phyloP scores from a whole-genome alignment of 2,329 filamentous ascomycete genomes.

The Aureobasidium sp. region DNA sequence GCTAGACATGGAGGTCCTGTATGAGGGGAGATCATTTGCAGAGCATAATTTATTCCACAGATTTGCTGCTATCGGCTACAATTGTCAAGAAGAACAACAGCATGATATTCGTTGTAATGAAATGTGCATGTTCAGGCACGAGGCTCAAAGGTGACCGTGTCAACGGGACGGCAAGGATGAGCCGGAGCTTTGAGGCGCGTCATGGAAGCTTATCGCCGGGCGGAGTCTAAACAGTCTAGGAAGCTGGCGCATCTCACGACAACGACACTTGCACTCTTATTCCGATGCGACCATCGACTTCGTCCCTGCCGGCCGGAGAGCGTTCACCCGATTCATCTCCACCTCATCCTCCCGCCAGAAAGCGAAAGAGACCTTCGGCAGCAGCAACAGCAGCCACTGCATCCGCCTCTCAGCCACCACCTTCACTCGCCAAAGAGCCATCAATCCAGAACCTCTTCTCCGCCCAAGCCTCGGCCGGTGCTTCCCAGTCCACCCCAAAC shows the following conservation, averaged over 20 bases:
- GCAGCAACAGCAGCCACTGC: neutral
- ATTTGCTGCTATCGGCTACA: too few relatives aligned
- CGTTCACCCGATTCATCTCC: slow-evolving; percentile 7
- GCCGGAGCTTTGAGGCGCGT: neutral
- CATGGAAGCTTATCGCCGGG: slow-evolving; percentile 13
- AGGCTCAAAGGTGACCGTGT: neutral
- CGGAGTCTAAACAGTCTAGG: slow-evolving; percentile 3
- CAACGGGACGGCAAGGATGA: neutral
- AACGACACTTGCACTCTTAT: neutral
- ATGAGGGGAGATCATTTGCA: neutral
- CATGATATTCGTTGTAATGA: neutral
- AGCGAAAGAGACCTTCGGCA: slow-evolving; percentile 1
- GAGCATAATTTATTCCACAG: neutral
- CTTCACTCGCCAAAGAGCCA: neutral
- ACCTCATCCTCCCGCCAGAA: neutral
- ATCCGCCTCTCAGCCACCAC: neutral
- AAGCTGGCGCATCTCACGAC: neutral
- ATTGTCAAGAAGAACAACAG: neutral
- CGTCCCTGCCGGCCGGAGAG: slow-evolving; percentile 6
- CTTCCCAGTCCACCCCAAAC: neutral
- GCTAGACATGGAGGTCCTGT: neutral
- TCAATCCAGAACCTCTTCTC: slow-evolving; percentile 7
- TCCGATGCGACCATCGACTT: slow-evolving; percentile 2
- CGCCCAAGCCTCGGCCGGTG: neutral
- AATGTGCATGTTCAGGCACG: neutral